Percentiles rank a stretch among this genome's conserved stretches.
Evolutionary conservation across 2,329 filamentous ascomycete genomes (phyloP).

Genomic region (Ophiostoma sp.): DNA sequence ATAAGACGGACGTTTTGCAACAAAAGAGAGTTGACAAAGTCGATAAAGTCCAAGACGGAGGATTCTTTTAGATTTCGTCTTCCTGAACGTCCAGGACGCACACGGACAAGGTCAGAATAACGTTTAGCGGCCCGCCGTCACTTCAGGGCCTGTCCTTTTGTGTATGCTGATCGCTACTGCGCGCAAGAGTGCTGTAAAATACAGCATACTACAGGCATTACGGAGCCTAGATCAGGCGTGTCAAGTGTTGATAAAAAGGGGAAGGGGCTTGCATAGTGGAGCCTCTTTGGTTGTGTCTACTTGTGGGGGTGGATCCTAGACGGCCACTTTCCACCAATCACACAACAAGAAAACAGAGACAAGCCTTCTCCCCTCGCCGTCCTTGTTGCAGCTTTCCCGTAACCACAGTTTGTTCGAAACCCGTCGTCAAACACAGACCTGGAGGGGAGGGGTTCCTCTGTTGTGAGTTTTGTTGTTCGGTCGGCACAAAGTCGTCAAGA

Average conservation of each 20-base stretch:
- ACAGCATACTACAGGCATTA: neutral
- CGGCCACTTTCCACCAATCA: slow-evolving; percentile 17
- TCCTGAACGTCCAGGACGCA: neutral
- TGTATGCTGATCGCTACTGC: neutral
- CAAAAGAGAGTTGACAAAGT: neutral
- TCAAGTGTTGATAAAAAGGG: neutral
- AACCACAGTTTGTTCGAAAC: slow-evolving; percentile 41
- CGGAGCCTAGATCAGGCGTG: neutral
- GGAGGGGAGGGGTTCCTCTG: too few relatives aligned
- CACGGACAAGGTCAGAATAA: neutral
- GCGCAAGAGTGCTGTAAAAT: neutral
- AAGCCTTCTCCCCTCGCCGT: slow-evolving; percentile 33
- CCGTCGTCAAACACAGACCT: slow-evolving; percentile 43
- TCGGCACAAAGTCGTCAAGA: neutral
- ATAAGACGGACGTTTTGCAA: neutral
- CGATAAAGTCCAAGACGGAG: neutral
- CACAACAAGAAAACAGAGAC: slow-evolving; percentile 23
- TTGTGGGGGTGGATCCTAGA: neutral
- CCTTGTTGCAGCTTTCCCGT: slow-evolving; percentile 44
- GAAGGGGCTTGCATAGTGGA: neutral
- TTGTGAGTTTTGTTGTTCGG: too few relatives aligned
- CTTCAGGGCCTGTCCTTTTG: neutral
- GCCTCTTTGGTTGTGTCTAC: too few relatives aligned
- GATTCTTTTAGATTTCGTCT: neutral
- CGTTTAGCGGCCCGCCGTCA: neutral